Evolutionary conservation across 345 rosid species (phyloP).

Genomic region (Raphanus sativus): DNA sequence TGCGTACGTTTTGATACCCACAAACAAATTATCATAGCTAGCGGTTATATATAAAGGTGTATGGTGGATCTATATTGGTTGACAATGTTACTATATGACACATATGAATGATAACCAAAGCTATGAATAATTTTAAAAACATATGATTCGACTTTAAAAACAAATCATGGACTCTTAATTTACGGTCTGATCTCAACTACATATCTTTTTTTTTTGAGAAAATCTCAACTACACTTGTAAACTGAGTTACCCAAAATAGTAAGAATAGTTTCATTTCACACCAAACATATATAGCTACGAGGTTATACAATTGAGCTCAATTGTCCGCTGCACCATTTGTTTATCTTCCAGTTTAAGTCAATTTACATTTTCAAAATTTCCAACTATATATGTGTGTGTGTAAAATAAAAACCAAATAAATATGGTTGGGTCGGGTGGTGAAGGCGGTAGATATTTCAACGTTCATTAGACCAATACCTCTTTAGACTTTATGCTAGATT

Average conservation of each 20-base stretch:
- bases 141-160: background rate
- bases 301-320: background rate
- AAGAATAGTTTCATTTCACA: background rate
- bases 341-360: background rate
- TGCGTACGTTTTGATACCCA: constrained; percentile 4
- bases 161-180: background rate
- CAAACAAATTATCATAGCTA: background rate
- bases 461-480: constrained; percentile 3
- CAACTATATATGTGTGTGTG: background rate
- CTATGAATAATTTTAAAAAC: background rate
- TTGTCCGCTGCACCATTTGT: background rate
- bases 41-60: background rate
- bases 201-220: too few species aligned
- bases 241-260: background rate
- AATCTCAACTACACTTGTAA: background rate
- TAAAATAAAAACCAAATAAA: background rate
- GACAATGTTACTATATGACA: background rate
- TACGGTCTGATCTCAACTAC: background rate
- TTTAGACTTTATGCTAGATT: constrained; percentile 1
- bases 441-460: constrained; percentile 10
- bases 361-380: background rate
- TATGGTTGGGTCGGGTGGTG: constrained; percentile 5
- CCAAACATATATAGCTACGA: background rate
- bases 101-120: background rate
- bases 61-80: background rate